Evolutionary conservation across 257 asterid species (phyloP), one percentile per base, ranked within the genome.

Genomic region (Cordia subcordata): DNA sequence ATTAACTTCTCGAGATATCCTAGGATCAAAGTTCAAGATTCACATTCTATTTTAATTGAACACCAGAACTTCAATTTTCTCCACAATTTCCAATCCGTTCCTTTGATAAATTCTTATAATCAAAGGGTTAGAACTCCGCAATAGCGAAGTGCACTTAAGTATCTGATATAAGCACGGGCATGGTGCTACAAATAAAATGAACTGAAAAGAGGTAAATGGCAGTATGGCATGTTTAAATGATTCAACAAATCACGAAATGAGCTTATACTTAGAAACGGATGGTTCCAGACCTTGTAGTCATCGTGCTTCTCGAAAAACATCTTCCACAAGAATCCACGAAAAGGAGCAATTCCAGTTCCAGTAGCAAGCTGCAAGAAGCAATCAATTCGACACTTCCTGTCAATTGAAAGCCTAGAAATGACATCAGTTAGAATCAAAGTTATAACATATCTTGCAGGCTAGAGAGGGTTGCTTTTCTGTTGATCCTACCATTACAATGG

Each of bases 261-360:
- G 10, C 0, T 13, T n/a, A n/a, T 19, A 49, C n/a, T 14, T n/a
- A n/a, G 11, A 11, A 49, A 5, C 21, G 21, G 12, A 15, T 11
- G 40, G 35, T 33, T 19, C 37, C n/a, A 38, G 54, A 90, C 98
- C 92, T 85, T 79, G 84, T 88, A 91, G 69, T 88, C 89, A 0
- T 87, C 94, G 6, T 91, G 78, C 79, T 91, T 88, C 83, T 91
- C 96, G 17, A 91, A 91, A 81, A 87, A 91, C 90, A 87, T 87
- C 72, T 87, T 91, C 98, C 98, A 91, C 78, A 91, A 68, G 79
- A 87, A 91, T 27, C 85, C 68, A 42, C 98, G 94, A 81, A 91
- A 91, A 44, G 98, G 98, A 68, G 98, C 96, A 60, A 91, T 91
- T 42, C 98, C 98, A 62, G 98, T 91, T 63, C 98, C 98, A 5